Evolutionary conservation across 2,329 filamentous ascomycete genomes (phyloP).

Genomic region (Penicillium sp.): DNA sequence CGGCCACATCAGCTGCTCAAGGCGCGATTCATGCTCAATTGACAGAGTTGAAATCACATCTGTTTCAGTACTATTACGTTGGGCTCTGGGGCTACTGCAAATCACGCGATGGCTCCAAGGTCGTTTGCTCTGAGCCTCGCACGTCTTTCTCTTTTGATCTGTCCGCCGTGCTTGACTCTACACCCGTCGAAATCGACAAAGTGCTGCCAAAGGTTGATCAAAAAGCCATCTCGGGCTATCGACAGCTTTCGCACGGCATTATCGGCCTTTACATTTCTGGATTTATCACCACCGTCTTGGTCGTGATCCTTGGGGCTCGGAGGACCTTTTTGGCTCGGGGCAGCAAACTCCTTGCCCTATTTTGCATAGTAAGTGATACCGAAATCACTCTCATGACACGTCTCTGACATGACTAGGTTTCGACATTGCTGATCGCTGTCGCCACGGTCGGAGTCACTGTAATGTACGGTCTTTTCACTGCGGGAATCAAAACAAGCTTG

Average conservation of each 20-base stretch:
- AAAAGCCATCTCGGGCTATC: conserved; percentile 3
- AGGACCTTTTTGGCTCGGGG: background rate
- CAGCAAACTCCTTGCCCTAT: background rate
- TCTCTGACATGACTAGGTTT: background rate
- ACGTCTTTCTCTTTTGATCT: conserved; percentile 10
- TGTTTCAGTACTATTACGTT: conserved; percentile 5
- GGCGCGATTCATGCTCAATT: background rate
- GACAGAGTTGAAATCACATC: conserved; percentile 2
- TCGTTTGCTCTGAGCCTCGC: conserved; percentile 4
- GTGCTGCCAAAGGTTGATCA: background rate
- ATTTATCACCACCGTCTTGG: conserved; percentile 1
- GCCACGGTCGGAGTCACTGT: conserved; percentile 2
- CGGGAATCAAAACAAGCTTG: background rate
- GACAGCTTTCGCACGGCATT: conserved; percentile 1
- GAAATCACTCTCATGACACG: background rate
- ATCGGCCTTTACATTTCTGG: conserved; percentile 6
- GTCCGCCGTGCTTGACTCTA: background rate
- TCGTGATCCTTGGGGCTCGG: background rate
- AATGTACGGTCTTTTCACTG: conserved; percentile 3
- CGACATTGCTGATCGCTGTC: background rate
- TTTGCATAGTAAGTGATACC: conserved; percentile 1
- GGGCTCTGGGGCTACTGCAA: conserved; percentile 13
- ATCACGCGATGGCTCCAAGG: background rate
- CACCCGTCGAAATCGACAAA: background rate
- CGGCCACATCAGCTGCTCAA: background rate